A percentile compares a stretch with the other conserved stretches of the same genome.
These are phyloP conservation scores for Conringia planisiliqua DNA, from an alignment of 345 rosid genomes.

Conservation along the genomic window DNA sequence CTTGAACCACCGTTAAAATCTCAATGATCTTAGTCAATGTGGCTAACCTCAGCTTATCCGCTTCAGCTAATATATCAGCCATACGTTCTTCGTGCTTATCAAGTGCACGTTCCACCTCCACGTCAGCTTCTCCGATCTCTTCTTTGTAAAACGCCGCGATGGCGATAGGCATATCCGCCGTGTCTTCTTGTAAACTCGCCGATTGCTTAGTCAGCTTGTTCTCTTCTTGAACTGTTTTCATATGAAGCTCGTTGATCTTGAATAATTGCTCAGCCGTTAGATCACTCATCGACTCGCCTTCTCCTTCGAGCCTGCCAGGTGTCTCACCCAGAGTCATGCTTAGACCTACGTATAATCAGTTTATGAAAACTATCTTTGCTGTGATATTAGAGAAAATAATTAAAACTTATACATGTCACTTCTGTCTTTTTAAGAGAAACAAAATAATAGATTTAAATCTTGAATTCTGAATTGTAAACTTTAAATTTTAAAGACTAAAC, in stretches of 20 bases:
- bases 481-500: no score
- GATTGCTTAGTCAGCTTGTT: slow-evolving; percentile 26
- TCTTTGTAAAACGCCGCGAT: slow-evolving; percentile 23
- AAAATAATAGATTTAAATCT: neutral
- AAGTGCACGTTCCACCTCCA: slow-evolving; percentile 31
- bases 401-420: neutral
- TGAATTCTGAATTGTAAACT: neutral
- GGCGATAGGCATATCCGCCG: slow-evolving; percentile 39
- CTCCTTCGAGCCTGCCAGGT: neutral
- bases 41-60: slow-evolving; percentile 40
- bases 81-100: slow-evolving; percentile 26
- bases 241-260: slow-evolving; percentile 35
- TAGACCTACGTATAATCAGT: neutral
- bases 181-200: slow-evolving; percentile 46
- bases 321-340: neutral
- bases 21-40: slow-evolving; percentile 29
- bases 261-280: slow-evolving; percentile 33
- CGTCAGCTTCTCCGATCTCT: slow-evolving; percentile 7
- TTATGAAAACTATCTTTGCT: neutral
- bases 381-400: neutral
- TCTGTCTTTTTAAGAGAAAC: neutral
- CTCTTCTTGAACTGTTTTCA: slow-evolving; percentile 33
- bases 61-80: slow-evolving; percentile 33
- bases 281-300: slow-evolving; percentile 22
- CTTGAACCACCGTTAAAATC: slow-evolving; percentile 37